phyloP scores from a whole-genome alignment of 192 early-diverging fungal species.

The Entomortierella chlamydospora region DNA sequence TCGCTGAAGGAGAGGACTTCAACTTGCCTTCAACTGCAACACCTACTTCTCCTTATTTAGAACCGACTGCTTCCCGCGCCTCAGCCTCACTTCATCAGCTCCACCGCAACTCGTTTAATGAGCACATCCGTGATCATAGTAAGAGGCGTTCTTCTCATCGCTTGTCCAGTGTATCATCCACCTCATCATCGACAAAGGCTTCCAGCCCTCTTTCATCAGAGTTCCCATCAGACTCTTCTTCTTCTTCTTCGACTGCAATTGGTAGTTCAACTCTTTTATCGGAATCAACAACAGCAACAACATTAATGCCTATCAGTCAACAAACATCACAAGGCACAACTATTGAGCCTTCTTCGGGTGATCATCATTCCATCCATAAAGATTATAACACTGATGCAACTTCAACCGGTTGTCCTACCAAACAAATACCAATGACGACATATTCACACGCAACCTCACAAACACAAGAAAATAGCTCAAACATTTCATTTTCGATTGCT shows the following conservation, averaged over 20 bases:
- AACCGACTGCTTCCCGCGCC: conserved; percentile 4
- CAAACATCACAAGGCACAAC: not conserved
- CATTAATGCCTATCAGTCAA: conserved; percentile 1
- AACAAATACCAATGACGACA: not conserved
- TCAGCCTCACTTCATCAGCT: conserved; percentile 25
- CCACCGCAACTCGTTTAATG: conserved; percentile 32
- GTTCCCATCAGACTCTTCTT: conserved; percentile 3
- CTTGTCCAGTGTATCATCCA: not conserved
- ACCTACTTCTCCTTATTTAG: conserved; percentile 10
- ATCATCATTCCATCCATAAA: conserved; percentile 1
- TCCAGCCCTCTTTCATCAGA: not conserved
- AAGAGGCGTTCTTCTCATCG: conserved; percentile 21
- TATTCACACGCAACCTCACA: not conserved
- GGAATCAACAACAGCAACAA: conserved; percentile 8
- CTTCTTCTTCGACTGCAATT: conserved; percentile 12
- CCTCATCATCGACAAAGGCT: not conserved
- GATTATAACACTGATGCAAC: not conserved
- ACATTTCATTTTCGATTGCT: too few species aligned
- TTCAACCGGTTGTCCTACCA: not conserved
- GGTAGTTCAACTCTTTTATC: not conserved
- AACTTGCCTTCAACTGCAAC: not conserved
- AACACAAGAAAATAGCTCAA: not conserved
- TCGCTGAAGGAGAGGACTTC: conserved; percentile 47
- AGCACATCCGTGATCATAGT: conserved; percentile 15
- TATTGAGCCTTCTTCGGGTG: not conserved